These are phyloP conservation scores for Fragaria ananassa DNA, from an alignment of 306 rosid genomes.

Conservation along the genomic window DNA sequence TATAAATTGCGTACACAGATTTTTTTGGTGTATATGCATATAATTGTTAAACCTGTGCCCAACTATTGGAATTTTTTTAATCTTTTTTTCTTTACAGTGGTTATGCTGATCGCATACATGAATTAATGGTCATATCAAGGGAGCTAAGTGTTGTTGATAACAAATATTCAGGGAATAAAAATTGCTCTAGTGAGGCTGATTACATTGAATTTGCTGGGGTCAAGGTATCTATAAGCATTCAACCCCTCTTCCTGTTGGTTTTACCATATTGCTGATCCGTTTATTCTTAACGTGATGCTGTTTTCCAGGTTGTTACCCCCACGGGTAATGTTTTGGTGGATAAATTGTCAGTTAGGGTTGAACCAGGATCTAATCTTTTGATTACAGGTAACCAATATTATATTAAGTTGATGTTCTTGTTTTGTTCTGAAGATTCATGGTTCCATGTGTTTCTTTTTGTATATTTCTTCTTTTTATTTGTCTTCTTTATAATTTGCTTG, in stretches of 20 bases:
- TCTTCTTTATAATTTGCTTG: background rate
- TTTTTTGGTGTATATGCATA: background rate
- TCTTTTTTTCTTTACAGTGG: slow-evolving; percentile 55
- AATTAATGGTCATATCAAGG: slow-evolving; percentile 71
- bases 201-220: slow-evolving; percentile 87
- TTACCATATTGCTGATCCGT: slow-evolving; percentile 14
- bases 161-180: slow-evolving; percentile 56
- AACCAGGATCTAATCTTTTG: slow-evolving; percentile 87
- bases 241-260: slow-evolving; percentile 13
- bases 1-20: background rate
- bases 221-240: slow-evolving; percentile 49
- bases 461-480: background rate
- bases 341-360: slow-evolving; percentile 75
- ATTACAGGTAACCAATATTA: slow-evolving; percentile 70
- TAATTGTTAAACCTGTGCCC: slow-evolving; percentile 10
- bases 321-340: slow-evolving; percentile 93
- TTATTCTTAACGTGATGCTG: slow-evolving; percentile 30
- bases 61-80: slow-evolving; percentile 16
- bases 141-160: slow-evolving; percentile 65
- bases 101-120: slow-evolving; percentile 92
- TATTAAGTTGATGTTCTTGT: slow-evolving; percentile 3
- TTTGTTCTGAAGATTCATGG: background rate
- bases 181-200: slow-evolving; percentile 82
- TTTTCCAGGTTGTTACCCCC: slow-evolving; percentile 88
- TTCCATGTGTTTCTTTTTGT: background rate